phyloP scores from a whole-genome alignment of 371 early-diverging fungal genomes.

The Rhizopus delemar region DNA sequence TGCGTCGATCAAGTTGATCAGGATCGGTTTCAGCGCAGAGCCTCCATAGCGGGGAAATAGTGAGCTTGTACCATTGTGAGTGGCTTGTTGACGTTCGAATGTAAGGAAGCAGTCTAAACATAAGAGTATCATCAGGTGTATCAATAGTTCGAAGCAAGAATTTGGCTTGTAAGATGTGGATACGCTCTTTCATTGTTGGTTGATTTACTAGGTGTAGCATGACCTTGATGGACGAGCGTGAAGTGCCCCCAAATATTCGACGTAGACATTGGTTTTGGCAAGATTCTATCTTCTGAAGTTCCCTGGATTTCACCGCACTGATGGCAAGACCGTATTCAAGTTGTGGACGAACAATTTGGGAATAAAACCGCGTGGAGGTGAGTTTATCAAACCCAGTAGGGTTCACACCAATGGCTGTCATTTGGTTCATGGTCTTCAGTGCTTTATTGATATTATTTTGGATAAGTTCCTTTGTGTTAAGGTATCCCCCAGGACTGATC shows the following conservation, averaged over 20 bases:
- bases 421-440: too few relatives aligned
- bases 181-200: background rate
- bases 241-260: conserved; percentile 10
- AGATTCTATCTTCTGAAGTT: conserved; percentile 3
- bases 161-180: conserved; percentile 3
- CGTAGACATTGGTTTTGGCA: conserved; percentile 11
- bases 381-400: background rate
- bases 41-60: too few relatives aligned
- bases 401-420: background rate
- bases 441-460: too few relatives aligned
- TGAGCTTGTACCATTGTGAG: too few relatives aligned
- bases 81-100: background rate
- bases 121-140: conserved; percentile 3
- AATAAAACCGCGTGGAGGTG: conserved; percentile 2
- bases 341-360: conserved; percentile 16
- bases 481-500: too few relatives aligned
- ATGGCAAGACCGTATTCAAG: conserved; percentile 24
- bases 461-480: too few relatives aligned
- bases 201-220: conserved; percentile 13
- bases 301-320: background rate
- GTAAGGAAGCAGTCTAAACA: background rate
- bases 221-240: conserved; percentile 7
- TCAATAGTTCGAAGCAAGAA: conserved; percentile 1
- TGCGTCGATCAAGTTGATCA: too few relatives aligned
- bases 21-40: too few relatives aligned